Evolutionary conservation across 73 alveolate species (phyloP).

Genomic region (Tetrahymena borealis): DNA sequence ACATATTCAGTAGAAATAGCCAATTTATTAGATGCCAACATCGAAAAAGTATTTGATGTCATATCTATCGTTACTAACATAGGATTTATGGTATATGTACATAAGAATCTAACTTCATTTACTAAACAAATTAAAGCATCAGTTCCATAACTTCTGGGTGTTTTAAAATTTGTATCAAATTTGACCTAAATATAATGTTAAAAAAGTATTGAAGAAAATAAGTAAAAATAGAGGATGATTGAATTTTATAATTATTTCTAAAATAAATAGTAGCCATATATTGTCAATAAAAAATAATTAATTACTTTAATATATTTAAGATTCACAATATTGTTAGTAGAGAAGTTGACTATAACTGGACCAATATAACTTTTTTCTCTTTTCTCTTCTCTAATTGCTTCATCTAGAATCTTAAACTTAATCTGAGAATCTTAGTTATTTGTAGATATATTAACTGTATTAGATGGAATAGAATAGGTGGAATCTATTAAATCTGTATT

Average conservation of each 20-base stretch:
- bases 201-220: too few relatives aligned
- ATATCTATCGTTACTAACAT: neutral
- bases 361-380: neutral
- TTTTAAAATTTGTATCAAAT: neutral
- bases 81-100: neutral
- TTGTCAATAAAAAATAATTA: neutral
- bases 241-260: too few relatives aligned
- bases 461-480: neutral
- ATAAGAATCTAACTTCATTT: neutral
- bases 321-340: neutral
- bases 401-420: neutral
- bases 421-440: neutral
- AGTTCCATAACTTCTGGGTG: neutral
- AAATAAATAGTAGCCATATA: too few relatives aligned
- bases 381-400: neutral
- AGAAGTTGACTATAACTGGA: neutral
- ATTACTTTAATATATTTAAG: neutral
- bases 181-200: neutral
- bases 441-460: neutral
- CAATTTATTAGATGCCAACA: neutral
- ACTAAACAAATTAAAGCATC: neutral
- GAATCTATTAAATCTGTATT: neutral
- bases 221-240: too few relatives aligned
- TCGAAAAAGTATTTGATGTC: neutral
- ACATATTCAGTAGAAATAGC: neutral